Base-by-base conservation (phyloP, 2,329 filamentous ascomycete species). In the Septoria linicola region DNA sequence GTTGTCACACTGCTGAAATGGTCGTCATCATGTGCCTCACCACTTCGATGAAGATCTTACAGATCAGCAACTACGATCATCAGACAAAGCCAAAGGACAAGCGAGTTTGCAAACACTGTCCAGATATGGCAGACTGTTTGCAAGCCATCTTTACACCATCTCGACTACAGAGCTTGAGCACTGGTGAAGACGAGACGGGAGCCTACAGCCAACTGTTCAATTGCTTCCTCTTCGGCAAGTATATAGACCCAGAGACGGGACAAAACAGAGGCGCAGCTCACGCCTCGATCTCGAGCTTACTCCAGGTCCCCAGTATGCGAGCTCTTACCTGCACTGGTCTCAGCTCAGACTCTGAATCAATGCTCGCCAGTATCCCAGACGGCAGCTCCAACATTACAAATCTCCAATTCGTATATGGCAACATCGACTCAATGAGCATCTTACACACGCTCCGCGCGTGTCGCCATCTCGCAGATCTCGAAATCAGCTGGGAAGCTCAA, bases 31-130 rank as follows among this genome's bases (percentile, higher is more conserved):
- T 44, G 19, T 44, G 41, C 16, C 17, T 44, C 19, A 44, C 41
- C 14, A 44, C 27, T 7, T 19, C 8, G 17, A 34, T 34, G 25
- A 21, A 27, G 20, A 34, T 44, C 41, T 17, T 44, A 10, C 41
- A 44, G 13, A 44, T 44, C 41, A 44, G 41, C 30, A 44, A 31
- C 23, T 35, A 44, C 30, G 41, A 44, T 35, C 41, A 44, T 14
- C 41, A 44, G 17, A 44, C 41, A 31, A 32, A 39, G 19, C n/a
- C n/a, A 19, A 19, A 4, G 4, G 35, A 17, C 4, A 19, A 10
- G 19, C 14, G 35, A 10, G 35, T 10, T 4, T 39, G 35, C 16
- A 19, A 39, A 16, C 35, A 39, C 19, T 39, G 35, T 39, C 35
- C 35, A 17, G 4, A 19, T 16, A 39, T 39, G 35, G 35, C n/a